phyloP scores from a whole-genome alignment of 768 basidiomycete species.

The Phylloporus sp. region DNA sequence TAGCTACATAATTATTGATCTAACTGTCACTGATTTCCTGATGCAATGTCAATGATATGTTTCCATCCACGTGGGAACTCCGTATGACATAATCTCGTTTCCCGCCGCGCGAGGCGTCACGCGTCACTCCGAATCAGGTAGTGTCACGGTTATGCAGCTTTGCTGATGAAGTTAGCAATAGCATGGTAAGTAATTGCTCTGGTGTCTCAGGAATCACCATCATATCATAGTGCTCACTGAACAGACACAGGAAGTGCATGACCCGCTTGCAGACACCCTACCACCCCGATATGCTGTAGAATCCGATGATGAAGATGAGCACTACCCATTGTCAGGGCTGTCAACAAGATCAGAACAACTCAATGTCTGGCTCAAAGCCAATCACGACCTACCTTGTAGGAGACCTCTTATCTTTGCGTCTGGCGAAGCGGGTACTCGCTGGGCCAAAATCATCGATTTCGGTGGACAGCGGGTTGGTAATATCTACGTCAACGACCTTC shows the following conservation, averaged over 20 bases:
- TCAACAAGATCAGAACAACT: slow-evolving; percentile 9
- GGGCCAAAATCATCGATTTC: slow-evolving; percentile 50
- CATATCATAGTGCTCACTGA: background rate
- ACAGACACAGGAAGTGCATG: slow-evolving; percentile 43
- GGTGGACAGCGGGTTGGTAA: slow-evolving; percentile 49
- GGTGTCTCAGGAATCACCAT: too few species aligned
- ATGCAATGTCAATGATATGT: too few species aligned
- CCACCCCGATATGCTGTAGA: slow-evolving; percentile 62
- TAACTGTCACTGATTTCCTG: too few species aligned
- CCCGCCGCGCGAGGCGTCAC: too few species aligned
- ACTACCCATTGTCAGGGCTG: slow-evolving; percentile 36
- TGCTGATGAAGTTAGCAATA: too few species aligned
- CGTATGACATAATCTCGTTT: too few species aligned
- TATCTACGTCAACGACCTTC: slow-evolving; percentile 43
- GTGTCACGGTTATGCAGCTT: too few species aligned
- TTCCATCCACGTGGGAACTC: too few species aligned
- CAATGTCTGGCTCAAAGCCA: slow-evolving; percentile 39
- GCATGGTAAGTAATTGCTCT: too few species aligned
- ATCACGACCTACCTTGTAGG: slow-evolving; percentile 24
- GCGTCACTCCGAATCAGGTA: too few species aligned
- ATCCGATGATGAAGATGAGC: slow-evolving; percentile 68
- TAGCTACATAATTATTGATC: too few species aligned
- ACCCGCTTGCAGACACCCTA: slow-evolving; percentile 49
- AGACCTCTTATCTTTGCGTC: slow-evolving; percentile 42
- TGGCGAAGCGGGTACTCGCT: slow-evolving; percentile 43